A percentile compares a stretch with the other conserved stretches of the same genome.
Evolutionary conservation across 78 protist species (phyloP).

Genomic region (Polysphondylium violaceum): DNA sequence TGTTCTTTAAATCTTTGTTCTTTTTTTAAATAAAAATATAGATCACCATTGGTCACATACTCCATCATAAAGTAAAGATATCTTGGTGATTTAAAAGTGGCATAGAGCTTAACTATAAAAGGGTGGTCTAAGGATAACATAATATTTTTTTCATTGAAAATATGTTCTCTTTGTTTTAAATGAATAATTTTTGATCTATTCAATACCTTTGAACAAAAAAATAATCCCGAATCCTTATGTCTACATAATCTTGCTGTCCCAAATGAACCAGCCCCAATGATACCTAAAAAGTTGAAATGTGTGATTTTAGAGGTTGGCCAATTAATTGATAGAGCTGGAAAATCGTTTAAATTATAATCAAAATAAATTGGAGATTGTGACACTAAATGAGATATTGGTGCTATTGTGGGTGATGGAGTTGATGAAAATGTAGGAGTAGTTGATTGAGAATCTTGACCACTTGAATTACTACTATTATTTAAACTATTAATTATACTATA

Average conservation of each 20-base stretch:
- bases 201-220: slow-evolving; percentile 50
- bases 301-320: slow-evolving; percentile 5
- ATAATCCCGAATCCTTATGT: slow-evolving; percentile 36
- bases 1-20: slow-evolving; percentile 5
- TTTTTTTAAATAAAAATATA: slow-evolving; percentile 43
- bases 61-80: slow-evolving; percentile 77
- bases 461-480: too few species aligned
- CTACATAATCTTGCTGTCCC: slow-evolving; percentile 57
- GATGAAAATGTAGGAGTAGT: too few species aligned
- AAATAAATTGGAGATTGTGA: slow-evolving; percentile 26
- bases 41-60: slow-evolving; percentile 68
- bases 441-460: too few species aligned
- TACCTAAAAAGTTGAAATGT: slow-evolving; percentile 19
- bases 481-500: too few species aligned
- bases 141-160: slow-evolving; percentile 32
- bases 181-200: slow-evolving; percentile 19
- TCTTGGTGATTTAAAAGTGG: slow-evolving; percentile 47
- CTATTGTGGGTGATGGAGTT: not conserved
- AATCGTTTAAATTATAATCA: not conserved
- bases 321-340: slow-evolving; percentile 11
- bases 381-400: not conserved
- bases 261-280: slow-evolving; percentile 54
- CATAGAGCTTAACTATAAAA: slow-evolving; percentile 57
- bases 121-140: slow-evolving; percentile 59
- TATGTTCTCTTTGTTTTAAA: slow-evolving; percentile 68